Base-by-base conservation (phyloP, 2,329 filamentous ascomycete species). In the Fusarium sp. region DNA sequence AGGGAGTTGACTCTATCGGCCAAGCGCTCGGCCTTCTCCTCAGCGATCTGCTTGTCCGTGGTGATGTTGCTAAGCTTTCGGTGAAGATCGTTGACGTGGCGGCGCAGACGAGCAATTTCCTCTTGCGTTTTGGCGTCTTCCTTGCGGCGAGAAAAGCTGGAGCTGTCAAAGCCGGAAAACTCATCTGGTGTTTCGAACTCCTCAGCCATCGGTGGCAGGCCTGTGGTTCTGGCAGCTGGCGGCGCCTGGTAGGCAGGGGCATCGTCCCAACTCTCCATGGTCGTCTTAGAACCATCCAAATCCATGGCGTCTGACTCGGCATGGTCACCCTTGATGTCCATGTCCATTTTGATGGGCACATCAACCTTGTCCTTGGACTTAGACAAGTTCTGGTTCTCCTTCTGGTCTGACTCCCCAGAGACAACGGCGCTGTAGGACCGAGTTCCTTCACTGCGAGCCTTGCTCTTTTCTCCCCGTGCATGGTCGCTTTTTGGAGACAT, bases 11-110 rank as follows among this genome's bases (percentile, higher is more conserved):
- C 71, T 31, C 71, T 73, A 39, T 74, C 76, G 27, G 77, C 69
- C 16, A 81, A 76, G 18, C 74, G 73, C 10, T 78, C 75, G 14
- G 79, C 76, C 22, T 77, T 78, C 52, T 80, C 80, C 56, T 82
- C 78, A 5, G 79, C 81, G 22, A 80, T 77, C 58, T 82, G 74
- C 62, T 76, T 81, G 54, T 79, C 79, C 4, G 70, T 74, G 11
- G 54, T 68, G 31, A 79, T 73, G n/a, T 54, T 37, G 31, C 61
- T 65, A 1, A 73, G 56, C 39, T 75, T 76, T 60, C 62, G 67
- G 41, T 62, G 65, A 41, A 81, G 72, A 16, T 74, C 72, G 3
- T 77, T 71, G 11, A 79, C 60, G 35, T 78, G 73, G 14, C 72
- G 72, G 14, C 70, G 69, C 24, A 80, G 64, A 8, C 60, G 68